Evolutionary conservation across 352 stramenopile genomes (phyloP), one percentile per base, ranked within the genome.

Genomic region (Globisporangium orthogonon): DNA sequence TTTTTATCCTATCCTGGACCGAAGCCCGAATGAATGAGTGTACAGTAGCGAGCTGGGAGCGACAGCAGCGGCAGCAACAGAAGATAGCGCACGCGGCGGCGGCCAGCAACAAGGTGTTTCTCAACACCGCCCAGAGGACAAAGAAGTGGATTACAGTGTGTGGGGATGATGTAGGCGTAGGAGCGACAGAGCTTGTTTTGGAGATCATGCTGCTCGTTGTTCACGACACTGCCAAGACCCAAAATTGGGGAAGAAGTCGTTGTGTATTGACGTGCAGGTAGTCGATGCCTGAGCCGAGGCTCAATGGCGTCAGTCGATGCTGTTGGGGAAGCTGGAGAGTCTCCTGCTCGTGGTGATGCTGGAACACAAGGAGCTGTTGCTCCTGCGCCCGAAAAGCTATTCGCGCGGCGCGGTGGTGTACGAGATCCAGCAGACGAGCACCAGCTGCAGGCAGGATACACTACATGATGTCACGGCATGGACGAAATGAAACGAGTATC

Each of bases 361-460:
- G 23, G 23, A 23, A 23, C 23, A 23, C 23, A 23, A 2, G 17
- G 37, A 15, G 11, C 37, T 43, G 51, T 43, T 59, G 54, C 54
- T 58, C 40, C 18, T 51, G 46, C 7, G n/a, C n/a, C 10, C 18
- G n/a, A 49, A 10, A 7, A 43, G 60, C 56, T 80, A 87, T 48
- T 89, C 67, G 6, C 69, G 75, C 23, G 82, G 82, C 31, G 82
- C 71, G 4, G 79, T 91, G 47, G 79, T 92, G 75, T 92, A 92
- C 33, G 83, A 92, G 65, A 90, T 92, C 79, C 78, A 92, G 60
- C 74, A 90, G 15, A 92, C 79, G 35, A 92, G 68, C 43, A 92
- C 66, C 15, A 92, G 78, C 56, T 92, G 83, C 60, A 92, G 69
- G 60, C 83, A 92, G 33, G 83, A 92, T 30, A 90, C 79, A 17